phyloP scores from a whole-genome alignment of 495 filamentous ascomycete genomes.

The Penicillium ucsense region DNA sequence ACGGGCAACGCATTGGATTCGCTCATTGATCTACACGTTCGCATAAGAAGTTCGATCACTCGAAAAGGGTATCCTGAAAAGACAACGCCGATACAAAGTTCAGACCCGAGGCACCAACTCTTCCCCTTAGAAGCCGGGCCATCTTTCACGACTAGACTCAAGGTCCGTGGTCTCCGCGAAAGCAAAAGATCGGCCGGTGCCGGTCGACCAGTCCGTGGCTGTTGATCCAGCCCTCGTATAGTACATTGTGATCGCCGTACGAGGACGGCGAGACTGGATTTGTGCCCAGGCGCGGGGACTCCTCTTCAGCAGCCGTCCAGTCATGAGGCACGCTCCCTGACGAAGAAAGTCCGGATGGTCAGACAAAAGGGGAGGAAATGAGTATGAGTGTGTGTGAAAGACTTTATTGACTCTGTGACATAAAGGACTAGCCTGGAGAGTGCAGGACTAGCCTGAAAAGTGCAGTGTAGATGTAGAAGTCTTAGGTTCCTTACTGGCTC shows the following conservation, averaged over 20 bases:
- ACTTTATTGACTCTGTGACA: too few relatives aligned
- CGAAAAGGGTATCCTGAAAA: too few relatives aligned
- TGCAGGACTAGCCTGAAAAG: too few relatives aligned
- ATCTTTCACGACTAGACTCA: neutral
- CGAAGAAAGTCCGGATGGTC: neutral
- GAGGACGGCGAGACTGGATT: constrained; percentile 5
- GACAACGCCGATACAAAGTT: too few relatives aligned
- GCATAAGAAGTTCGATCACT: too few relatives aligned
- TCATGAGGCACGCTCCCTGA: constrained; percentile 4
- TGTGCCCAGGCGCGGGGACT: constrained; percentile 6
- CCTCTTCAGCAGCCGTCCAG: constrained; percentile 8
- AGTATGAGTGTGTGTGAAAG: too few relatives aligned
- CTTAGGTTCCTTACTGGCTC: constrained; percentile 12
- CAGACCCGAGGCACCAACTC: too few relatives aligned
- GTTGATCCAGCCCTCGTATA: constrained; percentile 15
- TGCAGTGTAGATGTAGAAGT: neutral
- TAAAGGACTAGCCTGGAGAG: too few relatives aligned
- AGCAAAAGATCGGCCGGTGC: constrained; percentile 11
- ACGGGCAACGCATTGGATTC: too few relatives aligned
- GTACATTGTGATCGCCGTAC: constrained; percentile 12
- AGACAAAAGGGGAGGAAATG: neutral
- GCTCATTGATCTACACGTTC: too few relatives aligned
- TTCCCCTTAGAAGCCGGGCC: too few relatives aligned
- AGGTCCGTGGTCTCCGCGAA: constrained; percentile 7
- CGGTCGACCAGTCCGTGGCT: constrained; percentile 15